These are phyloP conservation scores for Sporothrix globosa DNA, from an alignment of 2,329 filamentous ascomycete species.

Conservation along the genomic window DNA sequence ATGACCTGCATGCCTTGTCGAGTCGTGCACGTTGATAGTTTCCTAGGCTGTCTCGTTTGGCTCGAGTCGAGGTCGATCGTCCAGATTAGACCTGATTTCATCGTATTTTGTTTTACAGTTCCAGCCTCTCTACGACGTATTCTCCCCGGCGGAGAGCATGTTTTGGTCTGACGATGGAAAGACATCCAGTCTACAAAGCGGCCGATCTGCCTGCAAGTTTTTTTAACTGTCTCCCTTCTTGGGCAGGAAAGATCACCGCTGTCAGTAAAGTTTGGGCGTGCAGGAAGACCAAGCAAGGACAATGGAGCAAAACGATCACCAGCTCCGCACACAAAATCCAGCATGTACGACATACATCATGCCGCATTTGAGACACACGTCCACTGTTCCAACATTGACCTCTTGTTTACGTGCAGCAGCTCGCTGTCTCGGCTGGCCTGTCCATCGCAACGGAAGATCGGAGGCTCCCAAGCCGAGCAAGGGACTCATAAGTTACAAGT, in stretches of 20 bases:
- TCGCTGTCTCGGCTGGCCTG: neutral
- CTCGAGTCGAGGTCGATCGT: conserved; percentile 9
- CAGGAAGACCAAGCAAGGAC: neutral
- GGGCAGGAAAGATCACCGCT: neutral
- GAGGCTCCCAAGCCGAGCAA: conserved; percentile 1
- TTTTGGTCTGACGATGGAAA: neutral
- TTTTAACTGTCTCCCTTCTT: neutral
- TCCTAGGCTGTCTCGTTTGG: neutral
- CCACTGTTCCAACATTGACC: neutral
- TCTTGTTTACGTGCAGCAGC: conserved; percentile 12
- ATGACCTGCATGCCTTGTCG: conserved; percentile 2
- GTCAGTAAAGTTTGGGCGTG: neutral
- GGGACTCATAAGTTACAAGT: neutral
- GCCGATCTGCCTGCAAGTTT: neutral
- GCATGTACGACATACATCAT: neutral
- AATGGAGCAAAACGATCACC: neutral
- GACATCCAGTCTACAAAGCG: neutral
- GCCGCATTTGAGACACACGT: conserved; percentile 13
- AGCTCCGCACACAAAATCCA: neutral
- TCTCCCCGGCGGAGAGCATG: conserved; percentile 1
- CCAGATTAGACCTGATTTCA: neutral
- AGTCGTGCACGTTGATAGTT: neutral
- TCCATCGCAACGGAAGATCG: neutral
- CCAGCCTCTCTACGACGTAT: neutral
- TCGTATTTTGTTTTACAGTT: neutral